Base-by-base conservation (phyloP, 2,329 filamentous ascomycete genomes). In the Pyricularia pennisetigena region DNA sequence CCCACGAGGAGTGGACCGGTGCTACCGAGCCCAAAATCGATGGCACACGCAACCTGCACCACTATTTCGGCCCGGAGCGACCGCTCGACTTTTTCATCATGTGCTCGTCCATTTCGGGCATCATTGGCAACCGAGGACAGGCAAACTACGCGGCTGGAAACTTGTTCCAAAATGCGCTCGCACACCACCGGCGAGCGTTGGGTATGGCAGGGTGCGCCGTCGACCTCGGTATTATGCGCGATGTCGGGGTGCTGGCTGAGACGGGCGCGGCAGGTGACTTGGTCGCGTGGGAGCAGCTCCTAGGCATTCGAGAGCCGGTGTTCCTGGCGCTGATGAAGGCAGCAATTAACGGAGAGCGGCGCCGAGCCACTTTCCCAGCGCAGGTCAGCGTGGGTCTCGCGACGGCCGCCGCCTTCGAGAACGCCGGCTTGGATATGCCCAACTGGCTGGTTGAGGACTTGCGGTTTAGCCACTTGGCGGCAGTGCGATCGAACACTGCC, bases 21-120 rank as follows among this genome's bases (percentile, higher is more conserved):
- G 80, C 80, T 2, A 75, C 82, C n/a, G 73, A 69, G 0, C 83
- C 85, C 65, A 88, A 88, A 74, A 80, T 81, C 0, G 64, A 76
- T 0, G 86, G 85, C 3, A 81, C 83, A 0, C 76, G 75, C 73
- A 83, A 86, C 66, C 78, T 88, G 2, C 78, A 85, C 68, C 69
- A 77, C 12, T 73, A 75, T 14, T 74, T 83, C 9, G 75, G 73
- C 2, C 12, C 69, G 0, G 72, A 76, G n/a, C 67, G 69, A 3
- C 74, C 76, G 0, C 69, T 79, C 1, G 77, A 79, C 67, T 80
- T 82, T 70, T 81, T 81, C 71, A 73, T 75, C 3, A 69, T 78
- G 63, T 70, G 77, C 0, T 77, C 76, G 0, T 78, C 75, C 66
- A 74, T 77, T 26, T 77, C 76, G 0, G 76, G 76, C 30, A 70